These are phyloP conservation scores for Daldinia bambusicola DNA, from an alignment of 495 filamentous ascomycete genomes.

Conservation along the genomic window DNA sequence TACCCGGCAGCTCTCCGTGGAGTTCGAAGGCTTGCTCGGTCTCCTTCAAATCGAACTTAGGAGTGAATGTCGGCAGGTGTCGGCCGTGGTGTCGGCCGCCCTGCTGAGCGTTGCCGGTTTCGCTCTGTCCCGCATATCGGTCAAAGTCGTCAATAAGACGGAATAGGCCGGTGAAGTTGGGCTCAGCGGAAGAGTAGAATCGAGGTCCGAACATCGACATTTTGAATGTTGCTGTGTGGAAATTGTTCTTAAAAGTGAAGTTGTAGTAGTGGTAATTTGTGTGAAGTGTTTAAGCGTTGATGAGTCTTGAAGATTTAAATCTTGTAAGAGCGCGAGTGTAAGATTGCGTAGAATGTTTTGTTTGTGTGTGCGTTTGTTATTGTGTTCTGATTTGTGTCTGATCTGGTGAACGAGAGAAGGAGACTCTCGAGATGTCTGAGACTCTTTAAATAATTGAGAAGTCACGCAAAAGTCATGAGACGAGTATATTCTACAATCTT, in stretches of 20 bases:
- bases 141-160: constrained; percentile 81
- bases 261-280: constrained; percentile 18
- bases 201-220: constrained; percentile 75
- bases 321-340: constrained; percentile 29
- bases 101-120: constrained; percentile 26
- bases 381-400: constrained; percentile 40
- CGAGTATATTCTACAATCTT: constrained; percentile 39
- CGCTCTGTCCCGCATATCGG: constrained; percentile 54
- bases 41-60: constrained; percentile 86
- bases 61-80: constrained; percentile 64
- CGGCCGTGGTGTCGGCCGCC: constrained; percentile 43
- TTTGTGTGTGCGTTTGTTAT: constrained; percentile 24
- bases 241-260: constrained; percentile 27
- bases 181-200: constrained; percentile 57
- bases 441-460: constrained; percentile 43
- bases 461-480: neutral
- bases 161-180: constrained; percentile 74
- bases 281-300: constrained; percentile 27
- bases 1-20: constrained; percentile 87
- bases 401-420: constrained; percentile 39
- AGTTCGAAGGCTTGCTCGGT: constrained; percentile 74
- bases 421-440: constrained; percentile 24
- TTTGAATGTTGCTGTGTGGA: constrained; percentile 47
- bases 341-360: constrained; percentile 28
- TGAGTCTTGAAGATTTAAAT: constrained; percentile 24